Conservation (phyloP, 768 basidiomycete species). For the Mycena indigotica region DNA sequence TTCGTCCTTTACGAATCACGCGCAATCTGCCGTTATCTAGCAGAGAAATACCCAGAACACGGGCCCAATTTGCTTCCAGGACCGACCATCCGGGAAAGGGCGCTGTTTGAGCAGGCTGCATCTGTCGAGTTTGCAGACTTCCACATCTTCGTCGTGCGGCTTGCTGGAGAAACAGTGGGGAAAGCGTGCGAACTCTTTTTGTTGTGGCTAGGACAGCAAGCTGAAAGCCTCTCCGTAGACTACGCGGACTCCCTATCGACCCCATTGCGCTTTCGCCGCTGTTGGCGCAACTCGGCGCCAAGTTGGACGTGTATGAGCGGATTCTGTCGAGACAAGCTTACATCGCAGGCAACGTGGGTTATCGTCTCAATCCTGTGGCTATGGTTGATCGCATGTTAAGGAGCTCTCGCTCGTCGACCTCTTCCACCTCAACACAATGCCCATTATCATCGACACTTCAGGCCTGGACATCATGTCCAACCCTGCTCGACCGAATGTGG, state of each 20-base stretch:
- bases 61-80: not conserved
- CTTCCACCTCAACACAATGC: conserved; percentile 43
- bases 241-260: conserved; percentile 29
- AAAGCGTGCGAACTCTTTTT: not conserved
- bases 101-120: conserved; percentile 7
- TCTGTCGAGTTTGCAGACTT: not conserved
- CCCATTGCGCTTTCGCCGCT: conserved; percentile 18
- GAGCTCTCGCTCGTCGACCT: conserved; percentile 53
- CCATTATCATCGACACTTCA: not conserved
- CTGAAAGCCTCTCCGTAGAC: not conserved
- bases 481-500: conserved; percentile 4
- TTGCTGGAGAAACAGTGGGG: not conserved
- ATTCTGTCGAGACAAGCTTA: conserved; percentile 9
- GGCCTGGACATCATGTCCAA: conserved; percentile 4
- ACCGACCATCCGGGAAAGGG: not conserved
- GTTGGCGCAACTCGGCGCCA: too few relatives aligned
- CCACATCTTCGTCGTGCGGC: not conserved
- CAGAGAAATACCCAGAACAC: conserved; percentile 23
- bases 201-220: not conserved
- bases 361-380: not conserved
- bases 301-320: conserved; percentile 7
- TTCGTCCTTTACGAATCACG: conserved; percentile 34
- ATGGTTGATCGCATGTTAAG: conserved; percentile 11
- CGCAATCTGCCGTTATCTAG: conserved; percentile 36
- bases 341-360: conserved; percentile 9